These are phyloP conservation scores for Boletus edulis DNA, from an alignment of 768 basidiomycete genomes.

Conservation along the genomic window DNA sequence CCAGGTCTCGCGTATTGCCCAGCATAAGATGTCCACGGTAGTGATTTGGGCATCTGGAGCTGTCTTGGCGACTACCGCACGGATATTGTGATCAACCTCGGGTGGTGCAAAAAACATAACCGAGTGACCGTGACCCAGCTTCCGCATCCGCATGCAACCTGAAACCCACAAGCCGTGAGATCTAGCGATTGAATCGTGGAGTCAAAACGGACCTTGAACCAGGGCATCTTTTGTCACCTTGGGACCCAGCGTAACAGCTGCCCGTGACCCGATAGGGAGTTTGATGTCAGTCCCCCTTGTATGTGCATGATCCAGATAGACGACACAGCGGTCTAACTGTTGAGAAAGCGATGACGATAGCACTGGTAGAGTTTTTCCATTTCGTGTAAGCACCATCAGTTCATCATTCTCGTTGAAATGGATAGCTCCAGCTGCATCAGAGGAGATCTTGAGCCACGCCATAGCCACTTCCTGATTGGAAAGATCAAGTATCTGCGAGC, in stretches of 20 bases:
- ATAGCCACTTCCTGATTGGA: conserved; percentile 38
- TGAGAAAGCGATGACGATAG: conserved; percentile 26
- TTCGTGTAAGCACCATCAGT: conserved; percentile 22
- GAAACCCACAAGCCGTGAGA: background rate
- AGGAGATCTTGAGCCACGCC: conserved; percentile 37
- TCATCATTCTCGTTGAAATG: conserved; percentile 31
- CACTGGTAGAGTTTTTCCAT: conserved; percentile 20
- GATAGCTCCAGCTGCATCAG: conserved; percentile 16
- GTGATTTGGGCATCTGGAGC: background rate
- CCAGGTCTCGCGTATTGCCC: conserved; percentile 46
- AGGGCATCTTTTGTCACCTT: conserved; percentile 35
- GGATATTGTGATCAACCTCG: conserved; percentile 38
- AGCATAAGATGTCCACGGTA: conserved; percentile 36
- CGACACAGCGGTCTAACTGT: conserved; percentile 28
- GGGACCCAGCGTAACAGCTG: conserved; percentile 35
- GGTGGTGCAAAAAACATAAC: conserved; percentile 44
- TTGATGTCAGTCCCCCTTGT: conserved; percentile 39
- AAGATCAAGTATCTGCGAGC: conserved; percentile 52
- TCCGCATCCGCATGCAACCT: conserved; percentile 55
- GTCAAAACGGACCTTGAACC: conserved; percentile 28
- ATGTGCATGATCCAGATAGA: conserved; percentile 38
- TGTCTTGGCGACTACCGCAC: conserved; percentile 14
- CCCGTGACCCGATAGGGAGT: conserved; percentile 28
- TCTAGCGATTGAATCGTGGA: background rate
- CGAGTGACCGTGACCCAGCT: conserved; percentile 45